Conservation (phyloP, 208 protist genomes). For the Leishmania mexicana region DNA sequence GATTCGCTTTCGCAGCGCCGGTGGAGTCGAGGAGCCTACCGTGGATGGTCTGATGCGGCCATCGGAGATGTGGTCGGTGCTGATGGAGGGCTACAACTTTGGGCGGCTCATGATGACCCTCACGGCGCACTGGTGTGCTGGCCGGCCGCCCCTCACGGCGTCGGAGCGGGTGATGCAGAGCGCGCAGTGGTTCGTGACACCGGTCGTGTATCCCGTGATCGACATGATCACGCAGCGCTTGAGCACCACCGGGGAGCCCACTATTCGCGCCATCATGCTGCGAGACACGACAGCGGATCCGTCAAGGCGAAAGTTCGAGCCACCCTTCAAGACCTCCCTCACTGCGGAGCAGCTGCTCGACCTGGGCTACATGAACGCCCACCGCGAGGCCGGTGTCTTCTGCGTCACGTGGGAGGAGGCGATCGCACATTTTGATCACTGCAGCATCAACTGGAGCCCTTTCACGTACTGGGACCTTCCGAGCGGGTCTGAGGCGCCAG, state of each 20-base stretch:
- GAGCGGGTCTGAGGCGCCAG: conserved; percentile 23
- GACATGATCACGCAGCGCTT: conserved; percentile 24
- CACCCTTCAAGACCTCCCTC: conserved; percentile 22
- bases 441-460: conserved; percentile 77
- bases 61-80: conserved; percentile 26
- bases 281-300: conserved; percentile 33
- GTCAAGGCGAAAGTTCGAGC: conserved; percentile 3
- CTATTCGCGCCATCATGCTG: conserved; percentile 27
- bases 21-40: neutral
- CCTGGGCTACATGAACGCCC: conserved; percentile 45
- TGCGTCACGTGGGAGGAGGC: conserved; percentile 82
- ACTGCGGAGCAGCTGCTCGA: conserved; percentile 16
- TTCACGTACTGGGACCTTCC: conserved; percentile 58
- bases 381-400: conserved; percentile 71
- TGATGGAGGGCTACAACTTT: conserved; percentile 17
- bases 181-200: neutral
- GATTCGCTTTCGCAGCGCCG: conserved; percentile 10
- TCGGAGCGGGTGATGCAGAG: neutral
- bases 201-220: conserved; percentile 17
- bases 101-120: conserved; percentile 31
- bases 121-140: conserved; percentile 2
- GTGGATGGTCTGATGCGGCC: conserved; percentile 15
- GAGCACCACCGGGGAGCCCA: neutral
- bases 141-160: neutral
- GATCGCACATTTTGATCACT: conserved; percentile 58